Evolutionary conservation across 2,329 filamentous ascomycete species (phyloP).

Genomic region (Lecanosticta acicola): DNA sequence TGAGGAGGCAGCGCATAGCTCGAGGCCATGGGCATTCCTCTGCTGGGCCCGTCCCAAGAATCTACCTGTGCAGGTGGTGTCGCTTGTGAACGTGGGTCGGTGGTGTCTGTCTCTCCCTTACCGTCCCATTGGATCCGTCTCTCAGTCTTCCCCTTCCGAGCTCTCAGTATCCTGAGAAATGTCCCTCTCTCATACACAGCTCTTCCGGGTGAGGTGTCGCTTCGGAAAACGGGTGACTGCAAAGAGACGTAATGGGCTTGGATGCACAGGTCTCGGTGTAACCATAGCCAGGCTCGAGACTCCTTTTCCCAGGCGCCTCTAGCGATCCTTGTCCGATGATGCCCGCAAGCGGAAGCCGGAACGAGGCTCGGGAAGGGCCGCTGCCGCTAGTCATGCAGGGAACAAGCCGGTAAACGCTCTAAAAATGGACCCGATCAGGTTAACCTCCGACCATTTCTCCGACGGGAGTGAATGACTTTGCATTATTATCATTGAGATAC

Average conservation of each 20-base stretch:
- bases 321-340: not conserved
- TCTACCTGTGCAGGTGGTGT: not conserved
- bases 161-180: too few species aligned
- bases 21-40: constrained; percentile 37
- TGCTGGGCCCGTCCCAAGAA: not conserved
- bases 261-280: not conserved
- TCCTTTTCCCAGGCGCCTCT: not conserved
- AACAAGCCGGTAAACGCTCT: not conserved
- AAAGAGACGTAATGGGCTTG: not conserved
- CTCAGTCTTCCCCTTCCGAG: not conserved
- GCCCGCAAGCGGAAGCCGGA: not conserved
- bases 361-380: not conserved
- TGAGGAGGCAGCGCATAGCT: constrained; percentile 40
- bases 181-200: not conserved
- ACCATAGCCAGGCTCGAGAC: not conserved
- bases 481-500: too few species aligned
- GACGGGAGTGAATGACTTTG: not conserved
- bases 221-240: not conserved
- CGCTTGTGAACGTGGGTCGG: constrained; percentile 6
- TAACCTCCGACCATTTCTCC: not conserved
- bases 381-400: not conserved
- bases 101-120: constrained; percentile 5
- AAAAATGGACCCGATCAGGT: not conserved
- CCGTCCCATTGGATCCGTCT: not conserved
- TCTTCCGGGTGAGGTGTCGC: not conserved